phyloP scores from a whole-genome alignment of 495 filamentous ascomycete species.

The Xylaria cubensis region DNA sequence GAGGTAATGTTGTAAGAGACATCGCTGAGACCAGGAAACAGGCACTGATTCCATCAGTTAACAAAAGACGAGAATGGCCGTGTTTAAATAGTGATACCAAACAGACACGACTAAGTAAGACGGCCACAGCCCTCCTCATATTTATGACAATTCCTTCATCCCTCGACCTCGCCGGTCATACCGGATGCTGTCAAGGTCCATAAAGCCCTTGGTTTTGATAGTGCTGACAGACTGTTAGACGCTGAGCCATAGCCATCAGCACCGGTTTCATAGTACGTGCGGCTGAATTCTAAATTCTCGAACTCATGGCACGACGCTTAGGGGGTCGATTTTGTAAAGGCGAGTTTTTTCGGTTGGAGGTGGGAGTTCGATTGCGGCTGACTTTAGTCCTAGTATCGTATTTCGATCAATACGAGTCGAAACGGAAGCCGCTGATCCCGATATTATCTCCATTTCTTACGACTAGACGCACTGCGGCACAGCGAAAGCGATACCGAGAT shows the following conservation, averaged over 20 bases:
- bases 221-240: background rate
- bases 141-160: background rate
- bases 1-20: background rate
- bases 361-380: constrained; percentile 11
- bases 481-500: background rate
- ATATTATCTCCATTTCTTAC: background rate
- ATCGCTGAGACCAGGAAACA: background rate
- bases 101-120: background rate
- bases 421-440: background rate
- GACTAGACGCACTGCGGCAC: background rate
- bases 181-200: background rate
- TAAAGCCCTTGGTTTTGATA: constrained; percentile 1
- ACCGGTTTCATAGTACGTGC: background rate
- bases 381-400: constrained; percentile 5
- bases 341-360: background rate
- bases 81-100: constrained; percentile 3
- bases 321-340: background rate
- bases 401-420: background rate
- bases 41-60: background rate
- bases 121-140: constrained; percentile 5
- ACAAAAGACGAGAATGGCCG: background rate
- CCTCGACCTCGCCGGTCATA: background rate
- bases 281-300: background rate
- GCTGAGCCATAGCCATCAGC: background rate
- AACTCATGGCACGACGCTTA: background rate